Base-by-base conservation (phyloP, 768 basidiomycete genomes). In the Lepiota venenata region DNA sequence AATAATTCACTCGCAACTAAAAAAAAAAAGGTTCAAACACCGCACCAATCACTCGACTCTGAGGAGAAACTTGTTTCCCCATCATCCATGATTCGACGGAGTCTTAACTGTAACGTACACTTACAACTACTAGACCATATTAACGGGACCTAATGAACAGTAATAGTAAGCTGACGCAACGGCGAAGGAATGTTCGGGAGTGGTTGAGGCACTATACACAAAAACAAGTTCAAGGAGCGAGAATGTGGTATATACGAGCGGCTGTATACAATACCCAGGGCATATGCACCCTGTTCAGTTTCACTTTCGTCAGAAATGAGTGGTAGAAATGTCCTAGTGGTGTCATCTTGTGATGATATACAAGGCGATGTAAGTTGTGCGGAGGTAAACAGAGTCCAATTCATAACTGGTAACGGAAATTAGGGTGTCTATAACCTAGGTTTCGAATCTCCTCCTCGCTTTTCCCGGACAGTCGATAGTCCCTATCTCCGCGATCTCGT, bases 351-450 rank as follows among this genome's bases (percentile, higher is more conserved):
- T 8, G 9, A 29, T 47, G 45, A 47, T 47, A 47, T 32, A 47
- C 45, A 32, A 16, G 27, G 29, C 15, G 45, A 8, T 8, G 32
- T 32, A 32, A 8, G 32, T 32, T 32, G 32, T 32, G 32, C 32
- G 32, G 32, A 8, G 32, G 32, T 32, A 32, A 32, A n/a, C n/a
- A n/a, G n/a, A n/a, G n/a, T n/a, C n/a, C n/a, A 53, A 54, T 27
- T 63, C 57, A 74, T 25, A 69, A 53, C 55, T 77, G 76, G 53
- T 75, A 79, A 14, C 72, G 66, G 62, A 75, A 79, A 5, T 61
- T 58, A 9, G 78, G 78, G 64, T 79, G 77, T n/a, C 69, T 59
- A 58, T 75, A 74, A 2, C 78, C 77, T 44, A 79, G 58, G 42
- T 73, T 60, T 48, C 70, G 66, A 15, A 74, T 61, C 54, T 78